Base-by-base conservation (phyloP, 768 basidiomycete species). In the Panaeolus papilionaceus region DNA sequence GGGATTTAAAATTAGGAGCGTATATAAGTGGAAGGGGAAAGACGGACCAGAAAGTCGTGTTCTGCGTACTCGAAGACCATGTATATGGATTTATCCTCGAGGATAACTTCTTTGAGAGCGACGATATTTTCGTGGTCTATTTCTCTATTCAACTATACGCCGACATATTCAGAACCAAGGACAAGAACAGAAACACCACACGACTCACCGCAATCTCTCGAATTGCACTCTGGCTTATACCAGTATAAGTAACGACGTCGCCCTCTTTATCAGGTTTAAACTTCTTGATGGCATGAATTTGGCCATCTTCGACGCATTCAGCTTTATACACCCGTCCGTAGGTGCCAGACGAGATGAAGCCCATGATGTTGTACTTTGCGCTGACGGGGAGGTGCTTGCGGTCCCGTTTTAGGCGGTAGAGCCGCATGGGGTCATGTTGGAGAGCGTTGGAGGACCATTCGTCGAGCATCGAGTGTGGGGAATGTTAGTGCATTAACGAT, bases 221-320 rank as follows among this genome's bases (percentile, higher is more conserved):
- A 72, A 95, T 94, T 4, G 97, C 98, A 79, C 95, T 97, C 81
- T 99, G 98, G 77, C 94, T 96, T 72, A 99, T 95, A 2, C 97
- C 98, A 10, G 97, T 98, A 77, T 99, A 99, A 0, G 95, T 95
- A 63, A 92, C 81, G 0, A 96, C 90, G 75, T 99, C 98, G 23
- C 97, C 97, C 81, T 99, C 98, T 79, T 99, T 99, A 85, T 99
- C 98, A 0, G 97, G 98, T 76, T 99, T 99, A 84, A 99, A 99
- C 79, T 99, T 99, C 84, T 99, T 99, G 82, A 99, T 99, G 6
- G 98, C 98, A 72, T 96, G 92, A 61, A 97, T 85, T 69, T 81
- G 83, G 2, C 84, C 88, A 3, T 88, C 85, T 12, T 90, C 92
- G 58, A 87, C 82, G 74, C 91, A 92, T 74, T 90, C 87, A 0